Conservation (phyloP, 2,329 filamentous ascomycete genomes). For the Penicillium fuscoglaucum region DNA sequence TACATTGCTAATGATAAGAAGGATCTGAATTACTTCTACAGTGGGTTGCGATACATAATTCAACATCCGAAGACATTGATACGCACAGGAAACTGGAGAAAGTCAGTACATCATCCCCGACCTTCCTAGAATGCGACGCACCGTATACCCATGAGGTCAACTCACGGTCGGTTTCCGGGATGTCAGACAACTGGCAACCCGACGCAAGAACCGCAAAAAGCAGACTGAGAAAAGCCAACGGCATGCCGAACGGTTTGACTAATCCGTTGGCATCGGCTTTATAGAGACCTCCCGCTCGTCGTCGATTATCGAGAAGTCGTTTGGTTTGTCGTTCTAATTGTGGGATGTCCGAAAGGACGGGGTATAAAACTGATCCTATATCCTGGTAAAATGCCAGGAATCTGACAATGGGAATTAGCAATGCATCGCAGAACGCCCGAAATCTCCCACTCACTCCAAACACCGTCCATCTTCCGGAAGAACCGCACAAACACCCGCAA, state of each 20-base stretch:
- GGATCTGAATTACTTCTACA: constrained; percentile 61
- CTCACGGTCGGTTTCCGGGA: constrained; percentile 59
- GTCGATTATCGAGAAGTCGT: constrained; percentile 53
- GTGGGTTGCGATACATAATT: constrained; percentile 64
- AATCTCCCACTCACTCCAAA: constrained; percentile 25
- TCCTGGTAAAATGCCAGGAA: constrained; percentile 57
- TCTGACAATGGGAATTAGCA: constrained; percentile 30
- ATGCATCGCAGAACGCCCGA: background rate
- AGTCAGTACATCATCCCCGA: constrained; percentile 11
- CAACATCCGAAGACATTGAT: constrained; percentile 63
- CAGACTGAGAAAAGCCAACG: constrained; percentile 59
- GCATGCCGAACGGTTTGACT: constrained; percentile 58
- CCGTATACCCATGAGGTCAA: constrained; percentile 64
- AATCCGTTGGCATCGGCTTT: constrained; percentile 49
- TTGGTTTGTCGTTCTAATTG: constrained; percentile 53
- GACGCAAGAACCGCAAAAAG: constrained; percentile 63
- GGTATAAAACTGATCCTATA: constrained; percentile 58
- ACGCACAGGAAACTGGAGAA: constrained; percentile 59
- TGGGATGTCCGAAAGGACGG: constrained; percentile 55
- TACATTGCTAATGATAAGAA: constrained; percentile 63
- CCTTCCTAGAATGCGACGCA: constrained; percentile 33
- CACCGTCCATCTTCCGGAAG: constrained; percentile 58
- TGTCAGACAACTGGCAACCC: constrained; percentile 59
- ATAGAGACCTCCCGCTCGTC: constrained; percentile 43
- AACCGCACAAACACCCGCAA: constrained; percentile 56